phyloP scores from a whole-genome alignment of 768 basidiomycete genomes.

The Russula sp. region DNA sequence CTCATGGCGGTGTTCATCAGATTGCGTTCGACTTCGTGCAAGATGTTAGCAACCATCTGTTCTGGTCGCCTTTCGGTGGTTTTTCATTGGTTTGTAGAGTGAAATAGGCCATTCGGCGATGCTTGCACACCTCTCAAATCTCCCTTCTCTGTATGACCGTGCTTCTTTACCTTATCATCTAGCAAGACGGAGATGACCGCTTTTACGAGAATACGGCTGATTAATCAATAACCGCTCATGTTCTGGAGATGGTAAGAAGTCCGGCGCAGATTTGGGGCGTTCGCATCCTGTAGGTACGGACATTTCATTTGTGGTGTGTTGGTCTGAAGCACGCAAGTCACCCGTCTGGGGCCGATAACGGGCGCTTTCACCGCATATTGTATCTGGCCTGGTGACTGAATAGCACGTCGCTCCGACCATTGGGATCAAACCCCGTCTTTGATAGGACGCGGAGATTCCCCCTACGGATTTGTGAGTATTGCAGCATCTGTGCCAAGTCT shows the following conservation, averaged over 20 bases:
- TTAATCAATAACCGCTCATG: background rate
- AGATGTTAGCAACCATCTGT: conserved; percentile 3
- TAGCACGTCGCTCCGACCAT: background rate
- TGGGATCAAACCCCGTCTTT: background rate
- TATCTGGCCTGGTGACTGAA: background rate
- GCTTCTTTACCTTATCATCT: background rate
- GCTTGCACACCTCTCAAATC: background rate
- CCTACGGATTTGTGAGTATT: background rate
- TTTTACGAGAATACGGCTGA: background rate
- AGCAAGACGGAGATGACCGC: background rate
- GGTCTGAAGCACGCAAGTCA: background rate
- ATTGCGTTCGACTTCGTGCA: background rate
- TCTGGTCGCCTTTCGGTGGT: background rate
- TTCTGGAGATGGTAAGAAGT: background rate
- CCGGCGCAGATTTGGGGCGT: background rate
- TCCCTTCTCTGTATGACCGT: background rate
- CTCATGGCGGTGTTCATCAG: conserved; percentile 1
- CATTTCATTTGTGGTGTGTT: background rate
- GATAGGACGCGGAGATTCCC: background rate
- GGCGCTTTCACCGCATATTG: background rate
- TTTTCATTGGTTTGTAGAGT: background rate
- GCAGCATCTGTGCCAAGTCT: background rate
- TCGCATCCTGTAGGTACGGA: background rate
- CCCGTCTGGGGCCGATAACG: background rate
- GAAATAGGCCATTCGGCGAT: too few species aligned